Evolutionary conservation across 345 rosid species (phyloP).

Genomic region (Eucalyptus marginata): DNA sequence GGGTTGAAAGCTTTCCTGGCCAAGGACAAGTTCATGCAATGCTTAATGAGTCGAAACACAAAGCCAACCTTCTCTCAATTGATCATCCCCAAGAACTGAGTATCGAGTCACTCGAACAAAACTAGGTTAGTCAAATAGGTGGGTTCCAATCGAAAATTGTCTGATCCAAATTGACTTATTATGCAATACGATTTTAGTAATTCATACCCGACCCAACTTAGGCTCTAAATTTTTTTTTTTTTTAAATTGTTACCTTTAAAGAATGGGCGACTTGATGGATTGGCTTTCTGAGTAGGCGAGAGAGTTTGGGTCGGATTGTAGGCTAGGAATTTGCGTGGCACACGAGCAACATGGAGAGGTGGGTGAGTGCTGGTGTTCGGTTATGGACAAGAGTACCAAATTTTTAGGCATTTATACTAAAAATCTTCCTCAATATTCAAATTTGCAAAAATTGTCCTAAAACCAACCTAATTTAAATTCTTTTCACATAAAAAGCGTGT

Average conservation of each 20-base stretch:
- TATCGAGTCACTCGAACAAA: accelerated
- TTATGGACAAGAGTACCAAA: background rate
- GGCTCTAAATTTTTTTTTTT: background rate
- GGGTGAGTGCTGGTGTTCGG: background rate
- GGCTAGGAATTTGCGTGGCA: background rate
- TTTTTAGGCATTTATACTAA: background rate
- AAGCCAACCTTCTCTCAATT: background rate
- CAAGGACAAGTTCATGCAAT: background rate
- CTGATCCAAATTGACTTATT: accelerated
- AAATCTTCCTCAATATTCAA: background rate
- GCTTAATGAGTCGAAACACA: background rate
- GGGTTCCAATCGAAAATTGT: accelerated
- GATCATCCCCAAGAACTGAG: accelerated
- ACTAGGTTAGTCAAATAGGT: accelerated
- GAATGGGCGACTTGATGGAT: background rate
- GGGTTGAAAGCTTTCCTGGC: background rate
- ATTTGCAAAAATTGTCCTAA: background rate
- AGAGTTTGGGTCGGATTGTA: background rate
- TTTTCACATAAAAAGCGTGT: background rate
- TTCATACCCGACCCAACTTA: accelerated
- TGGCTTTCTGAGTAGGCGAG: background rate
- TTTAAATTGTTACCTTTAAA: background rate
- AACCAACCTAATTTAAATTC: background rate
- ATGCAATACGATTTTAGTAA: background rate
- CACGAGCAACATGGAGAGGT: background rate